phyloP scores from a whole-genome alignment of 2,329 filamentous ascomycete species.

The Xylariaceae sp. region DNA sequence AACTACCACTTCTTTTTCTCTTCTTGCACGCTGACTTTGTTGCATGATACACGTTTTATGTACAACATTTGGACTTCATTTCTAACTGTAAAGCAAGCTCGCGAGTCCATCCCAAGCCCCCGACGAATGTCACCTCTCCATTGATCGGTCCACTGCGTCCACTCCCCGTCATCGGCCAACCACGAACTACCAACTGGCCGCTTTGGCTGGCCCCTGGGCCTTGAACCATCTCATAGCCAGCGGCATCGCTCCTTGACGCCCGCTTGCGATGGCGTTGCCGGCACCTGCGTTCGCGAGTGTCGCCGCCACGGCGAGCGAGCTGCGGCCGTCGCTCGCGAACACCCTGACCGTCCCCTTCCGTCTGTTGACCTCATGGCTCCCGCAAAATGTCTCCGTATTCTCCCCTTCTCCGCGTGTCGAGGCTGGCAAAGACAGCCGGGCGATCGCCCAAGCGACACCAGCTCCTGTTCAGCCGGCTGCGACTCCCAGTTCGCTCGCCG shows the following conservation, averaged over 20 bases:
- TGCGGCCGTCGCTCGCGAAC: slow-evolving; percentile 44
- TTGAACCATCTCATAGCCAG: slow-evolving; percentile 1
- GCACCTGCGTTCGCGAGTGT: slow-evolving; percentile 35
- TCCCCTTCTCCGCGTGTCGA: slow-evolving; percentile 2
- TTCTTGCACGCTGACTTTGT: background rate
- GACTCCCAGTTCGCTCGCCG: slow-evolving; percentile 10
- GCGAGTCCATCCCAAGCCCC: background rate
- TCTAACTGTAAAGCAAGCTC: background rate
- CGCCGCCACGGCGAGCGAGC: slow-evolving; percentile 39
- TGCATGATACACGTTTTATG: background rate
- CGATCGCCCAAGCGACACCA: background rate
- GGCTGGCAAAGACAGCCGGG: slow-evolving; percentile 7
- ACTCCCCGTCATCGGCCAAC: slow-evolving; percentile 9
- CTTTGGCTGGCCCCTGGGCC: slow-evolving; percentile 13
- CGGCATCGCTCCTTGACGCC: background rate
- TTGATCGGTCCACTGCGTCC: background rate
- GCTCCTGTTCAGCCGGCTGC: slow-evolving; percentile 14
- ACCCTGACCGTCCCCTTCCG: slow-evolving; percentile 36
- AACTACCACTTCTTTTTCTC: background rate
- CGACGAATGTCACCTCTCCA: background rate
- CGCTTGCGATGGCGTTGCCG: slow-evolving; percentile 30
- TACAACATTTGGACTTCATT: background rate
- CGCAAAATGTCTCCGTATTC: background rate
- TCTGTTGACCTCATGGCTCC: slow-evolving; percentile 18
- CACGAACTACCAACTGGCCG: slow-evolving; percentile 8